Evolutionary conservation across 2,329 filamentous ascomycete genomes (phyloP), one percentile per base, ranked within the genome.

Genomic region (Verticillium nonalfalfae): DNA sequence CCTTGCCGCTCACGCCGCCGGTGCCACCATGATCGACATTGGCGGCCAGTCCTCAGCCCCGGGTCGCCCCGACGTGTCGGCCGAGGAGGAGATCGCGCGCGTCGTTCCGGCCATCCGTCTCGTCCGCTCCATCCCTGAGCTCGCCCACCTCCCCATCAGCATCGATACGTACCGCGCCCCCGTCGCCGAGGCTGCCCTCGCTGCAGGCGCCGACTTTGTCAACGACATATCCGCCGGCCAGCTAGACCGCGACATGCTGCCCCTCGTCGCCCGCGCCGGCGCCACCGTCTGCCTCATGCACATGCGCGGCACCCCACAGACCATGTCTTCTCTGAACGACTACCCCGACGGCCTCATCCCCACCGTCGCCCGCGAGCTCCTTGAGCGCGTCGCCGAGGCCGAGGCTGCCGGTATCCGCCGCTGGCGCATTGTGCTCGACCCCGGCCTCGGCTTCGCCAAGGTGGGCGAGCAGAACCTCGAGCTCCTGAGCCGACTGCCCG

Each of bases 361-460:
- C 0, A 85, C 84, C 10, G 81, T 97, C 3, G 85, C 82, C 6
- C 68, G 72, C 1, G 93, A 96, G 75, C 84, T 97, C 5, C 77
- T 82, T 2, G 80, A 76, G 9, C 89, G 93, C 15, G 83, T 98
- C 5, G 78, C 78, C 0, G 90, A 85, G 1, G 95, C 95, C 26
- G 82, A 96, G 73, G 82, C 79, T 14, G 93, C 92, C 0, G 95
- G 95, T 0, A 85, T 99, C 54, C 84, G 91, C 4, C 88, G 93
- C 57, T 99, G 95, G 95, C 90, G 94, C 66, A 96, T 99, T 66
- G 87, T 98, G 38, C 85, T 98, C 1, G 95, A 99, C 72, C 95
- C 95, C 0, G 95, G 95, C 0, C 85, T 99, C 36, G 95, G 95
- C 0, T 99, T 99, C 72, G 93, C 95, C 61, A 99, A 99, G 78